phyloP scores from a whole-genome alignment of 2,329 filamentous ascomycete genomes.

The Ascocoryne sarcoides region DNA sequence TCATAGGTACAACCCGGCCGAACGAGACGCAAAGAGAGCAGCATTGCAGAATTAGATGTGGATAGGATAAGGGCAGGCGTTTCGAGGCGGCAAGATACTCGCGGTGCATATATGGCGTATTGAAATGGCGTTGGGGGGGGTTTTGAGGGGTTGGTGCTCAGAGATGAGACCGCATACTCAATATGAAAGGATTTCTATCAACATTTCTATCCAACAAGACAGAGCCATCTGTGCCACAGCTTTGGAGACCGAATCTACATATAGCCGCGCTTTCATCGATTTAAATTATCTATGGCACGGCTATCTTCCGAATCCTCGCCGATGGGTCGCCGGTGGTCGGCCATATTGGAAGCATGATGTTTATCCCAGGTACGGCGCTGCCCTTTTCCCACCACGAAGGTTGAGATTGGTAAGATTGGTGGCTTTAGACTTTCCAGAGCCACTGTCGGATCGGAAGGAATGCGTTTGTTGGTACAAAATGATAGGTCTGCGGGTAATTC shows the following conservation, averaged over 20 bases:
- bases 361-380: too few species aligned
- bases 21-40: slow-evolving; percentile 36
- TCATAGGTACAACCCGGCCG: slow-evolving; percentile 39
- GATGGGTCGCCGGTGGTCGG: too few species aligned
- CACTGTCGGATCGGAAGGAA: neutral
- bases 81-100: slow-evolving; percentile 8
- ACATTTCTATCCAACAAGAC: neutral
- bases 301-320: neutral
- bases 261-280: neutral
- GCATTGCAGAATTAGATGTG: slow-evolving; percentile 18
- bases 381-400: neutral
- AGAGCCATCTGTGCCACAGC: neutral
- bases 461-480: neutral
- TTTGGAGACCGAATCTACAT: neutral
- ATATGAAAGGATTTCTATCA: slow-evolving; percentile 6
- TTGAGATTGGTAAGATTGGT: neutral
- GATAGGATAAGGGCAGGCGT: slow-evolving; percentile 17
- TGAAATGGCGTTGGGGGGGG: slow-evolving; percentile 16
- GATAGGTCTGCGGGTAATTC: neutral
- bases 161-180: slow-evolving; percentile 6
- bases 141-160: slow-evolving; percentile 6
- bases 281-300: neutral
- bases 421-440: neutral
- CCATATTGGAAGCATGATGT: too few species aligned
- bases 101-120: slow-evolving; percentile 20